Conservation (phyloP, 23 red algal species). For the Gracilaria vermiculophylla region DNA sequence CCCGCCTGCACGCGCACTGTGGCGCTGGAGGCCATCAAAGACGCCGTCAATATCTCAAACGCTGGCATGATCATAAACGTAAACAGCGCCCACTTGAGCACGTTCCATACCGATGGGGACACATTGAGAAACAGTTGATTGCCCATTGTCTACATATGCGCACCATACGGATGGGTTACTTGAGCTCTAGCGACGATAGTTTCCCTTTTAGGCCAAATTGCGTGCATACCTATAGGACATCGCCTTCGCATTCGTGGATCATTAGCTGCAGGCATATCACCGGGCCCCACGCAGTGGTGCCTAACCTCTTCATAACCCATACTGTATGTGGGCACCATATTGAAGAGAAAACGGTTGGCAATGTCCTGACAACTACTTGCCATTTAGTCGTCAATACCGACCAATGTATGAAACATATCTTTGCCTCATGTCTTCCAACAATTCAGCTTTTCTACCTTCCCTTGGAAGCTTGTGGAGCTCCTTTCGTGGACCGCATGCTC, state of each 20-base stretch:
- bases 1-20: neutral
- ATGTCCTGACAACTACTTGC: too few relatives aligned
- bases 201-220: neutral
- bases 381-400: too few relatives aligned
- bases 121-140: neutral
- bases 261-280: too few relatives aligned
- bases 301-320: too few relatives aligned
- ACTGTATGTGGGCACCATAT: too few relatives aligned
- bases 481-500: too few relatives aligned
- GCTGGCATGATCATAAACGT: neutral
- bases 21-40: neutral
- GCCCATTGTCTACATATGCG: neutral
- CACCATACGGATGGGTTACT: neutral
- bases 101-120: slow-evolving; percentile 7
- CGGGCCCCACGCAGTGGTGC: too few relatives aligned
- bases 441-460: too few relatives aligned
- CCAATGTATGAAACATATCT: too few relatives aligned
- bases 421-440: neutral
- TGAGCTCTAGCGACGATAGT: neutral
- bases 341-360: too few relatives aligned
- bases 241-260: neutral
- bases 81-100: neutral
- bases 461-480: too few relatives aligned
- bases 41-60: neutral
- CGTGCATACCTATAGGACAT: neutral